phyloP scores from a whole-genome alignment of 208 protist species.

The Crithidia thermophila region DNA sequence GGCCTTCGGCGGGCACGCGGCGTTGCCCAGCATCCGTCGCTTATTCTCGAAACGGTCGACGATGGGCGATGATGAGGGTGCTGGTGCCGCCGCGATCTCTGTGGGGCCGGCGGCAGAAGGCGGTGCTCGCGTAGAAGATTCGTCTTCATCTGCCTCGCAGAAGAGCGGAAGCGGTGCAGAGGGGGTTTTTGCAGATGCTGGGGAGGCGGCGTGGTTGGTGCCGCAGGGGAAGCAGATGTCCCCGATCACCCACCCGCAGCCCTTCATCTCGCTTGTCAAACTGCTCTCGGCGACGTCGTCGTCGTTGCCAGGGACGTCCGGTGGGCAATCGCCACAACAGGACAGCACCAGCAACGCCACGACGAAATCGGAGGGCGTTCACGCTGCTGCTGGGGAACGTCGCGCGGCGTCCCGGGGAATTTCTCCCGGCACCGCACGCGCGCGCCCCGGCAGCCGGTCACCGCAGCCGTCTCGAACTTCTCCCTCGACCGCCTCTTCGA shows the following conservation, averaged over 20 bases:
- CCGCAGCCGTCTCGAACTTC: too few species aligned
- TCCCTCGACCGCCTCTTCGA: too few species aligned
- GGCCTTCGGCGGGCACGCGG: background rate
- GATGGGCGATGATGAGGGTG: background rate
- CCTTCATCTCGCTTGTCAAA: slow-evolving; percentile 31
- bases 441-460: too few species aligned
- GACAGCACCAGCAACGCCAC: too few species aligned
- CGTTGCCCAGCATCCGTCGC: slow-evolving; percentile 28
- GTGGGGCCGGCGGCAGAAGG: too few species aligned
- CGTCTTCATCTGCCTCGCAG: background rate
- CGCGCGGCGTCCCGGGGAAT: too few species aligned
- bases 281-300: slow-evolving; percentile 12
- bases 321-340: background rate
- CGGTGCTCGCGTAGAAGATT: too few species aligned
- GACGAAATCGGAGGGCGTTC: too few species aligned
- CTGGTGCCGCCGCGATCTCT: background rate
- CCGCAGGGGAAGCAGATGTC: slow-evolving; percentile 19
- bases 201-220: slow-evolving; percentile 25
- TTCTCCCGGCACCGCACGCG: too few species aligned
- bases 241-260: slow-evolving; percentile 22
- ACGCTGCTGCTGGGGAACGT: too few species aligned
- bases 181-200: background rate
- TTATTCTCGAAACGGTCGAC: slow-evolving; percentile 25
- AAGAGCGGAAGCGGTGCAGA: too few species aligned
- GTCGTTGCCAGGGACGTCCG: background rate